Evolutionary conservation across 1,139 yeast species (phyloP).

Genomic region (Yamadazyma oceani): DNA sequence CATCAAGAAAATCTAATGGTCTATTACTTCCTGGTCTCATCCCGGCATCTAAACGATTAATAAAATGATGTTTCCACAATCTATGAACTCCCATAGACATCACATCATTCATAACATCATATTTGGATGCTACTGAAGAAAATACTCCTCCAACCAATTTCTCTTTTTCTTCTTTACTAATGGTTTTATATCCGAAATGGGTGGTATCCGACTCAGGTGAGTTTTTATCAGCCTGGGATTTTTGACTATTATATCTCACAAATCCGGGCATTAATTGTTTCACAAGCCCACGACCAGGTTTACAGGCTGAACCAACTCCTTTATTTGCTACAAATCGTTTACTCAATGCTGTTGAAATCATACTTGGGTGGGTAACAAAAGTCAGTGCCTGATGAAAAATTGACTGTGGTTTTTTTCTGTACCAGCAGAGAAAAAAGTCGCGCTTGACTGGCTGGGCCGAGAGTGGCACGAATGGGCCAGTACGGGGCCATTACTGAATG

Average conservation of each 20-base stretch:
- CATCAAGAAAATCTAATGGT: conserved; percentile 87
- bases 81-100: conserved; percentile 96
- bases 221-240: background rate
- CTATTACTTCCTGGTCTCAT: conserved; percentile 78
- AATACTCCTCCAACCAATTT: conserved; percentile 85
- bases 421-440: too few species aligned
- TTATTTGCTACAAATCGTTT: too few species aligned
- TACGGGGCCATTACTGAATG: too few species aligned
- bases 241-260: background rate
- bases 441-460: too few species aligned
- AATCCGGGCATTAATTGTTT: background rate
- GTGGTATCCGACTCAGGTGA: conserved; percentile 46
- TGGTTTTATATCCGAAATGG: conserved; percentile 91
- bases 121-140: conserved; percentile 90
- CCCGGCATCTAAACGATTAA: conserved; percentile 88
- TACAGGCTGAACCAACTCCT: too few species aligned
- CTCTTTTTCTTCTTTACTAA: conserved; percentile 79
- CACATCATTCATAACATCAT: conserved; percentile 96
- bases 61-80: conserved; percentile 91
- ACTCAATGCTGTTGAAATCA: too few species aligned
- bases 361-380: too few species aligned
- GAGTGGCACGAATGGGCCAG: too few species aligned
- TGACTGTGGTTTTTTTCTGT: too few species aligned
- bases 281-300: too few species aligned
- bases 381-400: too few species aligned